These are phyloP conservation scores for Oryza australiensis DNA, from an alignment of 176 grass and related monocot genomes.

Conservation along the genomic window DNA sequence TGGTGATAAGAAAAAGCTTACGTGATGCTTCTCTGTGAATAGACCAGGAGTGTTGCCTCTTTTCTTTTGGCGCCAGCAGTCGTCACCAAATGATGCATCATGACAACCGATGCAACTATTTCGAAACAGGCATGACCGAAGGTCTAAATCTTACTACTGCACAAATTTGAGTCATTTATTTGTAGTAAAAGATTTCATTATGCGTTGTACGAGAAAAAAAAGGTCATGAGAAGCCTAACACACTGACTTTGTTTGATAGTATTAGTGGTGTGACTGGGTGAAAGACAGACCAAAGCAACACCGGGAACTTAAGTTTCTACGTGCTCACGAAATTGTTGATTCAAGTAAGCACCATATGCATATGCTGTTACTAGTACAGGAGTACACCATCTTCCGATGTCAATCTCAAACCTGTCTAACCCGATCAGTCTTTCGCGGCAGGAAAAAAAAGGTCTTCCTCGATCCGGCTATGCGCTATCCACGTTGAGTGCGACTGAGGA, in stretches of 20 bases:
- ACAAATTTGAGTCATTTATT: too few relatives aligned
- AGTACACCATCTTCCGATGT: not conserved
- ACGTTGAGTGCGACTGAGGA: constrained; percentile 30
- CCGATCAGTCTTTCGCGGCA: not conserved
- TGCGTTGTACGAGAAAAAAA: too few relatives aligned
- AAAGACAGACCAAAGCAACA: not conserved
- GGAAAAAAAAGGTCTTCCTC: not conserved
- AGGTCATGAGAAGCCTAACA: too few relatives aligned
- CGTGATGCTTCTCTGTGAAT: not conserved
- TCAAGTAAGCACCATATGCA: not conserved
- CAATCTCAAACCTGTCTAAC: not conserved
- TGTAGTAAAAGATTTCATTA: too few relatives aligned
- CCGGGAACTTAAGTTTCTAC: not conserved
- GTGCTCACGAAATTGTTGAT: not conserved
- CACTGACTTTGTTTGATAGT: not conserved
- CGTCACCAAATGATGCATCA: too few relatives aligned
- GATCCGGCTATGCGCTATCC: constrained; percentile 17
- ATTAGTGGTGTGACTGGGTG: too few relatives aligned
- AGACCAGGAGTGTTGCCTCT: not conserved
- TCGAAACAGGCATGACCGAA: not conserved
- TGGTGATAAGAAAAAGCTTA: not conserved
- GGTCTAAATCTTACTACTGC: not conserved
- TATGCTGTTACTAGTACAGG: not conserved
- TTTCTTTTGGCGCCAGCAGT: not conserved
- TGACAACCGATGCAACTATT: not conserved